Evolutionary conservation across 495 filamentous ascomycete species (phyloP).

Genomic region (Annulohypoxylon stygium): DNA sequence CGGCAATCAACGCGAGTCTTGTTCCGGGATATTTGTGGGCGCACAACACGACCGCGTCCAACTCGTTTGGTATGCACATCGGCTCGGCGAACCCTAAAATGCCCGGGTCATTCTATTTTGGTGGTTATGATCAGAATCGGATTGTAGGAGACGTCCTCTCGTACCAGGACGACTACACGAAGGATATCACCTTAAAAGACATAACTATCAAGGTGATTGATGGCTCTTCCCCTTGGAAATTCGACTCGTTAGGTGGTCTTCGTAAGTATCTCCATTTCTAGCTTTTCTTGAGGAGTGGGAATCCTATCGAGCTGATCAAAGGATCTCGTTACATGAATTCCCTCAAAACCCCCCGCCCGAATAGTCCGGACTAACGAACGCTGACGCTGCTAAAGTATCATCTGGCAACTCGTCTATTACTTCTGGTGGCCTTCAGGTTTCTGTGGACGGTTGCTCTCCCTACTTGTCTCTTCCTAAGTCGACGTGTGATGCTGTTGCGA

Average conservation of each 20-base stretch:
- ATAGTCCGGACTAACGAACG: background rate
- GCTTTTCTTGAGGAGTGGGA: background rate
- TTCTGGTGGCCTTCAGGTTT: constrained; percentile 44
- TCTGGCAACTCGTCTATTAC: constrained; percentile 50
- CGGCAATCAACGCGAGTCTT: constrained; percentile 53
- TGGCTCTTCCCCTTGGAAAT: constrained; percentile 60
- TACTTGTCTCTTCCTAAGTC: constrained; percentile 64
- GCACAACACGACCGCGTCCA: constrained; percentile 58
- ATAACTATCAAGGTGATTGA: constrained; percentile 58
- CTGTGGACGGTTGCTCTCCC: constrained; percentile 58
- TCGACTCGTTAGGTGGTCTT: constrained; percentile 53
- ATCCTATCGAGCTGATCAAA: background rate
- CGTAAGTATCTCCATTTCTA: constrained; percentile 6
- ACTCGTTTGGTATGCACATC: constrained; percentile 67
- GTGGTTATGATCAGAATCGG: constrained; percentile 66
- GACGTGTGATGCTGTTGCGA: constrained; percentile 64
- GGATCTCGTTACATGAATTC: background rate
- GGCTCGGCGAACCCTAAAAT: constrained; percentile 60
- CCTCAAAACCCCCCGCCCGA: no score
- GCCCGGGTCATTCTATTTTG: constrained; percentile 60
- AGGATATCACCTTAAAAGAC: constrained; percentile 54
- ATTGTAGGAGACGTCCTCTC: constrained; percentile 51
- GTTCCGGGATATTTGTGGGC: constrained; percentile 51
- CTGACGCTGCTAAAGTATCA: constrained; percentile 35
- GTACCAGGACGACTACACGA: constrained; percentile 50